phyloP scores from a whole-genome alignment of 2,329 filamentous ascomycete species.

The Pseudocercospora fuligena region DNA sequence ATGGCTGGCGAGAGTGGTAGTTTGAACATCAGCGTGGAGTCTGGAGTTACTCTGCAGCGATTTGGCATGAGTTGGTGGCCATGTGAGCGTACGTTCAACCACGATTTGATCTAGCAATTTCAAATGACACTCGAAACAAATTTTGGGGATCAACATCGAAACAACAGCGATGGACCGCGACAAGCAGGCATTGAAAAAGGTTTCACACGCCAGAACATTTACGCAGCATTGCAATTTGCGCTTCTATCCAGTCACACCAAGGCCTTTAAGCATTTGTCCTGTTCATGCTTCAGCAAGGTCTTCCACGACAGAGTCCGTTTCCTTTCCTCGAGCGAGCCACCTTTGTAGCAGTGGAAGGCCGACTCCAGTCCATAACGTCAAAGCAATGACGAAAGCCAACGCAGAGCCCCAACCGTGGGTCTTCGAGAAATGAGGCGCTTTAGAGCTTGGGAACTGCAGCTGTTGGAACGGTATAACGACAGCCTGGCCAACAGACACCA shows the following conservation, averaged over 20 bases:
- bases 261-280: not conserved
- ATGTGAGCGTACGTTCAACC: not conserved
- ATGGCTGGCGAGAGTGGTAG: conserved; percentile 58
- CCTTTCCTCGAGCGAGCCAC: not conserved
- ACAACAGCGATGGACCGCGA: not conserved
- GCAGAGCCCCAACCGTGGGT: conserved; percentile 10
- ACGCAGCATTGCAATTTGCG: not conserved
- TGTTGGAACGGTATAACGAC: conserved; percentile 3
- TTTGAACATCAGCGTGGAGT: conserved; percentile 24
- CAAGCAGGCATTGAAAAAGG: not conserved
- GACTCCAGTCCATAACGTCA: conserved; percentile 4
- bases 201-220: not conserved
- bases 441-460: conserved; percentile 4
- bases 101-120: not conserved
- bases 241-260: not conserved
- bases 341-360: conserved; percentile 3
- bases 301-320: not conserved
- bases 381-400: conserved; percentile 3
- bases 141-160: not conserved
- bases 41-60: conserved; percentile 19
- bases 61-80: not conserved
- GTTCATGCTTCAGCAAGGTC: not conserved
- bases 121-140: not conserved
- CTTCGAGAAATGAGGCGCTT: not conserved
- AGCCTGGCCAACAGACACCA: conserved; percentile 9